Evolutionary conservation across 2,329 filamentous ascomycete genomes (phyloP), one percentile per base, ranked within the genome.

Genomic region (Aureobasidium sp.): DNA sequence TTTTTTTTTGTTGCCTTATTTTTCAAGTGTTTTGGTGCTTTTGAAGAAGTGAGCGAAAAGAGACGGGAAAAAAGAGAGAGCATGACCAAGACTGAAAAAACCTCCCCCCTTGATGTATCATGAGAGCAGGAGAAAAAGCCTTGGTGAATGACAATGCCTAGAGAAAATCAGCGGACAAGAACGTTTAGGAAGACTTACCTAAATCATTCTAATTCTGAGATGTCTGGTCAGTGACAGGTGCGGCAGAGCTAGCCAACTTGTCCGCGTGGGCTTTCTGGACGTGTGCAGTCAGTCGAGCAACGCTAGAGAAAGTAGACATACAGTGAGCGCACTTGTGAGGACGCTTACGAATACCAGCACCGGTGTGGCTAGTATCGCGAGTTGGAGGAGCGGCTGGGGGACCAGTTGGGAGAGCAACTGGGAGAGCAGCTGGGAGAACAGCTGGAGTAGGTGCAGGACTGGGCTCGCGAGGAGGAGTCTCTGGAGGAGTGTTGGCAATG

Each of bases 11-110:
- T 27, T 52, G 17, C 3, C 20, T 39, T 12, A 3, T 52, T 52
- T 52, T 39, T 20, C 31, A 52, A 37, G 11, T 39, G 20, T 39
- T 52, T 52, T 17, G 5, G 17, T 27, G 20, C 3, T n/a, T 49
- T 34, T 9, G 11, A n/a, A 9, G 5, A 42, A 44, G 11, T 3
- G 7, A 15, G 14, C 22, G 22, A 25, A 15, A 47, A 15, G 44
- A 17, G 36, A 39, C 15, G 15, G 36, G 7, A 17, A 17, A 17
- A 39, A 53, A 41, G 3, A 15, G 8, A 20, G 51, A 53, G 51
- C 36, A n/a, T n/a, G 51, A 29, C 36, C 51, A 41, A 53, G 51
- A 53, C 36, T 39, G 51, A 41, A 53, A 53, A 55, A 55, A 29
- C 51, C 37, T 27, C 9, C 4, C 25, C 37, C 15, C 22, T 12